Conservation (phyloP, 2,329 filamentous ascomycete genomes). For the Aspergillus clavatus region DNA sequence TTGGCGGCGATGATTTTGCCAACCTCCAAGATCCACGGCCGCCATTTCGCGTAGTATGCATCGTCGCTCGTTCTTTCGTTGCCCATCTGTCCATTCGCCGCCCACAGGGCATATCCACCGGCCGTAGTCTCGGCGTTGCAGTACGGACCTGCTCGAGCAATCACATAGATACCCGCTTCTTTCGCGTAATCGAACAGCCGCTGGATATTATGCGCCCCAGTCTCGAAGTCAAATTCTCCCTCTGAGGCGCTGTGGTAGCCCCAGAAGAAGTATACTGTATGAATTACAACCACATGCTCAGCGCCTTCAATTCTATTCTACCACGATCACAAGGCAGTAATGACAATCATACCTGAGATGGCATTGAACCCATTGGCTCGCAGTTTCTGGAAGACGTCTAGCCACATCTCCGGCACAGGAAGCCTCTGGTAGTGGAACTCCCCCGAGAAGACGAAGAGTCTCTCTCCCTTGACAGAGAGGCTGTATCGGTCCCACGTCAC, state of each 20-base stretch:
- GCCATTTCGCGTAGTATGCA: conserved; percentile 44
- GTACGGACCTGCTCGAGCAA: conserved; percentile 50
- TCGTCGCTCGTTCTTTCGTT: conserved; percentile 41
- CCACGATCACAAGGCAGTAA: background rate
- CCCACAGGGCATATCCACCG: conserved; percentile 45
- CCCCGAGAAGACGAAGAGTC: conserved; percentile 46
- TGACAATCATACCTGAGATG: conserved; percentile 35
- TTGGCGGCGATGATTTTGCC: conserved; percentile 48
- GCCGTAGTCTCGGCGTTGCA: conserved; percentile 50
- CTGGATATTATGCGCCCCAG: conserved; percentile 48
- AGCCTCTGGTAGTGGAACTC: conserved; percentile 53
- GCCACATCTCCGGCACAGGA: conserved; percentile 52
- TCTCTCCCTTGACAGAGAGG: conserved; percentile 46
- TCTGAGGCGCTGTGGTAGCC: conserved; percentile 27
- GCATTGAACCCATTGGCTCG: conserved; percentile 52
- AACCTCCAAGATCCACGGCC: conserved; percentile 45
- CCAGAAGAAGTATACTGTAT: conserved; percentile 33
- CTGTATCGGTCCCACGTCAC: conserved; percentile 53
- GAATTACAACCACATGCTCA: too few relatives aligned
- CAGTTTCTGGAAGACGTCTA: conserved; percentile 53
- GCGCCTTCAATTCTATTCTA: background rate
- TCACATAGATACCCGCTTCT: conserved; percentile 49
- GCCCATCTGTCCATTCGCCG: conserved; percentile 45
- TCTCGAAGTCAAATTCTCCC: conserved; percentile 46
- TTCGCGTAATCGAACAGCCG: conserved; percentile 49